Base-by-base conservation (phyloP, 176 grass and related monocot genomes). In the Carex kokanica region DNA sequence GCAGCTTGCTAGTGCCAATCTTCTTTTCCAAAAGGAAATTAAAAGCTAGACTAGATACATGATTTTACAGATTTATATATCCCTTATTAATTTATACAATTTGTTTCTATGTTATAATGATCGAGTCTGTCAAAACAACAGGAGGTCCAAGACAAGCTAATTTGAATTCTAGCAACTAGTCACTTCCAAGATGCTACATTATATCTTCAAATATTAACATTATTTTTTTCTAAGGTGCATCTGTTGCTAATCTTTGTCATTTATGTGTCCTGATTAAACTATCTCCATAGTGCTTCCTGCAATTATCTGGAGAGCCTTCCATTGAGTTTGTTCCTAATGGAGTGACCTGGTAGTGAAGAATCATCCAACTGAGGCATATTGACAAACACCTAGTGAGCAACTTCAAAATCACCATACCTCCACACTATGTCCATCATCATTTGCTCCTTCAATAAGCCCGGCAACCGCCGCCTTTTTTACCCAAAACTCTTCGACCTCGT, bases 401-500 rank as follows among this genome's bases (percentile, higher is more conserved):
- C 9, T 55, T 57, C 55, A 14, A 27, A 49, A 40, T 97, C 85
- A 97, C 94, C 94, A 97, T 83, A 87, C 88, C 86, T 97, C 90
- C 78, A 72, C 43, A 17, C 73, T 51, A 55, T 75, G 4, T 54
- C 71, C 23, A 16, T 55, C n/a, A 24, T 83, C 83, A 51, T 5
- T 89, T 57, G 49, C 79, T 52, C 79, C 55, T n/a, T 85, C 86
- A 85, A 90, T 68, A 31, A 89, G 38, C 14, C 90, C 94, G 13
- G 88, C 87, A 18, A 49, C 80, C 20, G 77, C 59, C 67, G 90
- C 91, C 60, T 90, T 97, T 69, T 92, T 94, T 53, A 97, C 83
- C 94, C 94, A 97, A 83, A 97, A 94, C 63, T 92, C 83, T 45
- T 97, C 91, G 17, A 92, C 65, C 4, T 79, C 88, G 60, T 86